phyloP scores from a whole-genome alignment of 768 basidiomycete genomes.

The Naganishia randhawae region DNA sequence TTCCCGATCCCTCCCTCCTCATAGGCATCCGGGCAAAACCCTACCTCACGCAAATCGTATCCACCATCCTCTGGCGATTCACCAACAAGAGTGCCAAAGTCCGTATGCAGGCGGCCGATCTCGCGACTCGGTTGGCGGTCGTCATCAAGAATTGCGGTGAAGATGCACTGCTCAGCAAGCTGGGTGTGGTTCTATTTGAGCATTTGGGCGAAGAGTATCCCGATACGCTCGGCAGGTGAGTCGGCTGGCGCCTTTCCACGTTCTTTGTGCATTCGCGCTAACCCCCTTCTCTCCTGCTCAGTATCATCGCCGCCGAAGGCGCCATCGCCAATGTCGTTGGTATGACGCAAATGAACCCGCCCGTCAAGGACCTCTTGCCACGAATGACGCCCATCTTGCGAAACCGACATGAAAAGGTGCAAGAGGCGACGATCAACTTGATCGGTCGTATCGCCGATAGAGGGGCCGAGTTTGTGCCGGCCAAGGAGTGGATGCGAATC shows the following conservation, averaged over 20 bases:
- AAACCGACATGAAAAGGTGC: conserved; percentile 98
- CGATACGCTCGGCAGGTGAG: conserved; percentile 79
- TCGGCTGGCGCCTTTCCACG: neutral
- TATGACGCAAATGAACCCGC: conserved; percentile 99
- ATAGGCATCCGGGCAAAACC: conserved; percentile 89
- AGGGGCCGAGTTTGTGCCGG: conserved; percentile 96
- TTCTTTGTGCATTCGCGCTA: neutral
- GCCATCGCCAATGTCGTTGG: conserved; percentile 99
- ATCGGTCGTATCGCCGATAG: conserved; percentile 99
- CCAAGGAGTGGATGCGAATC: conserved; percentile 99
- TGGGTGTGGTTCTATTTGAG: conserved; percentile 94
- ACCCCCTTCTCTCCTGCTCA: conserved; percentile 46
- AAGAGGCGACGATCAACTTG: conserved; percentile 98
- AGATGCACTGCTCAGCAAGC: conserved; percentile 88
- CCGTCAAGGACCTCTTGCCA: conserved; percentile 97
- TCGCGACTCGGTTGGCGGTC: conserved; percentile 89
- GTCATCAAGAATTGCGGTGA: conserved; percentile 99
- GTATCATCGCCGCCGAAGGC: conserved; percentile 97
- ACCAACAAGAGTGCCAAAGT: conserved; percentile 99
- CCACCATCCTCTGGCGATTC: conserved; percentile 96
- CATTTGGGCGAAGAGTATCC: conserved; percentile 99
- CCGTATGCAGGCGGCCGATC: conserved; percentile 96
- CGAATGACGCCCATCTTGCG: conserved; percentile 99
- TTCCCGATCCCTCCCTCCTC: neutral
- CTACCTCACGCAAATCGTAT: conserved; percentile 96